Percentiles rank a stretch among this genome's conserved stretches.
Conservation (phyloP, 2,329 filamentous ascomycete species). For the Penicillium hesseltinei region DNA sequence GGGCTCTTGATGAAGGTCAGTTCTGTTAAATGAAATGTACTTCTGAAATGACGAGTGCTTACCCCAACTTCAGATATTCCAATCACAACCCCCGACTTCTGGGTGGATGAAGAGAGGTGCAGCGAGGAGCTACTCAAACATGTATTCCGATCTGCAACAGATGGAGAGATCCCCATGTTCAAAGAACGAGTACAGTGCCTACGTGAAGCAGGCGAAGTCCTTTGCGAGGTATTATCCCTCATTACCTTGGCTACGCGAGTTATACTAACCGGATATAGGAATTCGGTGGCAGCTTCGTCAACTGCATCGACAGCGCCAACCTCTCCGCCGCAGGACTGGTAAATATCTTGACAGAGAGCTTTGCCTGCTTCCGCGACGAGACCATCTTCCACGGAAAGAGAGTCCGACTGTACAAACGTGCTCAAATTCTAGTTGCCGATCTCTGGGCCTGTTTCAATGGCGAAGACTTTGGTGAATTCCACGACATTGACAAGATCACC, state of each 20-base stretch:
- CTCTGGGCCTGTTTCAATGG: constrained; percentile 95
- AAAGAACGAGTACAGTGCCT: constrained; percentile 74
- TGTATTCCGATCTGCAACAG: constrained; percentile 82
- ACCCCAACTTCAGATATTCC: constrained; percentile 62
- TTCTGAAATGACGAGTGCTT: neutral
- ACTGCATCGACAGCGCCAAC: constrained; percentile 70
- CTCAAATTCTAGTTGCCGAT: constrained; percentile 94
- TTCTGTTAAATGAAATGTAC: constrained; percentile 11
- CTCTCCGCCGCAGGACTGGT: constrained; percentile 81
- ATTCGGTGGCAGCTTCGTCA: constrained; percentile 71
- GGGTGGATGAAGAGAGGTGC: constrained; percentile 73
- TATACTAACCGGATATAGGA: constrained; percentile 49
- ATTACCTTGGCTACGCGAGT: neutral
- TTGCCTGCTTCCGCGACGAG: constrained; percentile 83
- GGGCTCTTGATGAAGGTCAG: constrained; percentile 82
- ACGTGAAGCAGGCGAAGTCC: constrained; percentile 75
- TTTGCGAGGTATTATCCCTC: constrained; percentile 63
- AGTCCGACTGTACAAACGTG: constrained; percentile 85
- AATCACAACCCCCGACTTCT: constrained; percentile 85
- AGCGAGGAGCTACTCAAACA: constrained; percentile 69
- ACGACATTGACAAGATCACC: constrained; percentile 91
- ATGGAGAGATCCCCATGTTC: constrained; percentile 83
- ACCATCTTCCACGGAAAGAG: constrained; percentile 69
- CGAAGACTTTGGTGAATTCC: constrained; percentile 72
- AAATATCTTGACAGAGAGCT: constrained; percentile 78